These are phyloP conservation scores for Corinectria fuckeliana DNA, from an alignment of 2,329 filamentous ascomycete genomes.

Conservation along the genomic window DNA sequence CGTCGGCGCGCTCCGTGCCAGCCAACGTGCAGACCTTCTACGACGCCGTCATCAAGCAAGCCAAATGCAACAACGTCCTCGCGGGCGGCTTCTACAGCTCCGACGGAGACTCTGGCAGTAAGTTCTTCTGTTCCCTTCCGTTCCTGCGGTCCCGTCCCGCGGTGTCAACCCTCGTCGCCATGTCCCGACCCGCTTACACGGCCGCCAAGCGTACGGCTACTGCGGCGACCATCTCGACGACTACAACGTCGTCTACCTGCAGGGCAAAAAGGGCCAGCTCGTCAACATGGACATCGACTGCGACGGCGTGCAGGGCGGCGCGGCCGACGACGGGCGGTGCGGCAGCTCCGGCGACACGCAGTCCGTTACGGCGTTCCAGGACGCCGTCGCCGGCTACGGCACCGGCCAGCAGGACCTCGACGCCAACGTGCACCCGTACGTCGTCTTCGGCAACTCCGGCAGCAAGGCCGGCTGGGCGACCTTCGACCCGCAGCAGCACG, in stretches of 20 bases:
- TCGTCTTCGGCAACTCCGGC: conserved; percentile 59
- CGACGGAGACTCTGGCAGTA: conserved; percentile 46
- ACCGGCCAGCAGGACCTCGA: conserved; percentile 51
- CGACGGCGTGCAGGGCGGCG: conserved; percentile 55
- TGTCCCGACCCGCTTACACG: too few species aligned
- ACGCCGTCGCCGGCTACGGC: conserved; percentile 46
- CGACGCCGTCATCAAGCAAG: conserved; percentile 46
- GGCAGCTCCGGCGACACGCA: conserved; percentile 52
- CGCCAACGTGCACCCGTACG: conserved; percentile 58
- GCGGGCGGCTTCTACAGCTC: conserved; percentile 50
- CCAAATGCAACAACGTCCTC: conserved; percentile 47
- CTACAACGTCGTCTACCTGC: conserved; percentile 56
- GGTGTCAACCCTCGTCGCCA: too few species aligned
- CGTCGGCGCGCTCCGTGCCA: conserved; percentile 46
- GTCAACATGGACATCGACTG: conserved; percentile 66
- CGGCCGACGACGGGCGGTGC: conserved; percentile 53
- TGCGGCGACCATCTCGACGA: conserved; percentile 53
- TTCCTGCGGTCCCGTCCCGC: too few species aligned
- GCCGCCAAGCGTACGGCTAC: conserved; percentile 52
- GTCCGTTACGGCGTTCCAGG: conserved; percentile 55
- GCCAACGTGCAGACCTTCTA: conserved; percentile 50
- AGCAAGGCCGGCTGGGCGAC: conserved; percentile 40
- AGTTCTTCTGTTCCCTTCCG: too few species aligned
- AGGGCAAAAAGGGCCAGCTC: conserved; percentile 49
- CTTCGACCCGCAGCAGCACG: conserved; percentile 50